Evolutionary conservation across 2,329 filamentous ascomycete species (phyloP).

Genomic region (Ophiostoma quercus): DNA sequence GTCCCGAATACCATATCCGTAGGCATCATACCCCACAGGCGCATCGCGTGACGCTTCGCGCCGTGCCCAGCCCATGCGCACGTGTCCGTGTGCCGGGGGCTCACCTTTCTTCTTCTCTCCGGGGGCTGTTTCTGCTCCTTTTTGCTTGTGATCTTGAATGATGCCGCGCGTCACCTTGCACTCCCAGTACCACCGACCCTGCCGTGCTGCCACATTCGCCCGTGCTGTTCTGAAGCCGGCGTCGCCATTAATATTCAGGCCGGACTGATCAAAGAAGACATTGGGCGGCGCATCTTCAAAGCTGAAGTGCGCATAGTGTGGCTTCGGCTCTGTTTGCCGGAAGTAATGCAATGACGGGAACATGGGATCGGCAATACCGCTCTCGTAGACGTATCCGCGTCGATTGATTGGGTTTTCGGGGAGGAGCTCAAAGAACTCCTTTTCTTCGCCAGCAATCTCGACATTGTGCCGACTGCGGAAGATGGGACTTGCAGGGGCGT

Average conservation of each 20-base stretch:
- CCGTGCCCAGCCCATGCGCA: constrained; percentile 82
- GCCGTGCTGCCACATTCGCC: constrained; percentile 82
- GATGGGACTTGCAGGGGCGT: constrained; percentile 52
- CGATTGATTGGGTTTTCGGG: constrained; percentile 59
- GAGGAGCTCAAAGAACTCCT: constrained; percentile 57
- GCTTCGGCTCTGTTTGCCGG: constrained; percentile 78
- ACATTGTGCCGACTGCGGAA: constrained; percentile 54
- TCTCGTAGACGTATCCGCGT: constrained; percentile 78
- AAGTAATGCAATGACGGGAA: constrained; percentile 87
- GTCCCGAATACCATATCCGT: constrained; percentile 91
- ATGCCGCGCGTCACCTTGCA: constrained; percentile 75
- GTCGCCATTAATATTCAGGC: constrained; percentile 75
- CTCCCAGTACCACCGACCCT: constrained; percentile 92
- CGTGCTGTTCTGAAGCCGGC: constrained; percentile 90
- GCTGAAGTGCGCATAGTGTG: constrained; percentile 78
- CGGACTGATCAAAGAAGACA: constrained; percentile 74
- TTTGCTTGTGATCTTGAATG: constrained; percentile 48
- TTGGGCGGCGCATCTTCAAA: constrained; percentile 87
- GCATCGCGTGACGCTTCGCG: constrained; percentile 77
- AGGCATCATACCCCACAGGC: constrained; percentile 81
- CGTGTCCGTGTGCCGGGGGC: constrained; percentile 52
- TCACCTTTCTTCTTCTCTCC: constrained; percentile 33
- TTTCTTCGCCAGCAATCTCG: constrained; percentile 44
- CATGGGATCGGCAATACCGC: constrained; percentile 81
- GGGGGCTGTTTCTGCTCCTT: not conserved